Percentiles rank a stretch among this genome's conserved stretches.
Conservation (phyloP, 116 monocot species). For the Posidonia oceanica region DNA sequence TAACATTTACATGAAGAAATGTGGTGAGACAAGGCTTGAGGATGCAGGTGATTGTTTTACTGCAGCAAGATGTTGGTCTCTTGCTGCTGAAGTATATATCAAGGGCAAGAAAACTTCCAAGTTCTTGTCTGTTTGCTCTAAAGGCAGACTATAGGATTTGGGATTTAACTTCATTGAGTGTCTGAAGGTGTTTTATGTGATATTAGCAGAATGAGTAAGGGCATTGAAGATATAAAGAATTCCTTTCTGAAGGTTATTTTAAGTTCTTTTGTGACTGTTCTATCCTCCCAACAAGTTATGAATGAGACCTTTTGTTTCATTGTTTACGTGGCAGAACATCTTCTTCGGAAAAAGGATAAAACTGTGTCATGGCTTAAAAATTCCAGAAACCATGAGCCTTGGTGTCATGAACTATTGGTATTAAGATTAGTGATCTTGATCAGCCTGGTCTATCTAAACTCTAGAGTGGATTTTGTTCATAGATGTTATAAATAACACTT, state of each 20-base stretch:
- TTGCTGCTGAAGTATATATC: slow-evolving; percentile 37
- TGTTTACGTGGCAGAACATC: neutral
- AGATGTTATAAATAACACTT: too few relatives aligned
- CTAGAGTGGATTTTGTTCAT: neutral
- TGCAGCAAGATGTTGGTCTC: slow-evolving; percentile 19
- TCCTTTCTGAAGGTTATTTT: too few relatives aligned
- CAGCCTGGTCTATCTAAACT: slow-evolving; percentile 19
- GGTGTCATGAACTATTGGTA: slow-evolving; percentile 6
- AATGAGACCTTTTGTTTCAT: slow-evolving; percentile 3
- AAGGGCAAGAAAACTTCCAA: slow-evolving; percentile 34
- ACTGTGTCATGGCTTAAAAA: slow-evolving; percentile 16
- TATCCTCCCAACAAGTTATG: neutral
- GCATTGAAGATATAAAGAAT: slow-evolving; percentile 8
- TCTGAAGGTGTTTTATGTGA: neutral
- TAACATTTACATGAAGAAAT: slow-evolving; percentile 44
- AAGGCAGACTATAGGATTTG: slow-evolving; percentile 23
- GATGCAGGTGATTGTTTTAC: slow-evolving; percentile 53
- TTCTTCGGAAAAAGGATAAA: slow-evolving; percentile 1
- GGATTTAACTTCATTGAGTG: slow-evolving; percentile 24
- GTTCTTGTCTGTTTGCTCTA: slow-evolving; percentile 34
- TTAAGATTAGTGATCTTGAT: slow-evolving; percentile 21
- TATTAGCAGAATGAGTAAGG: neutral
- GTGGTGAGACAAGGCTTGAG: slow-evolving; percentile 30
- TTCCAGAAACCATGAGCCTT: neutral
- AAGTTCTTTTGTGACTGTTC: neutral